phyloP scores from a whole-genome alignment of 2,329 filamentous ascomycete genomes.

The Fusarium subtropicale region DNA sequence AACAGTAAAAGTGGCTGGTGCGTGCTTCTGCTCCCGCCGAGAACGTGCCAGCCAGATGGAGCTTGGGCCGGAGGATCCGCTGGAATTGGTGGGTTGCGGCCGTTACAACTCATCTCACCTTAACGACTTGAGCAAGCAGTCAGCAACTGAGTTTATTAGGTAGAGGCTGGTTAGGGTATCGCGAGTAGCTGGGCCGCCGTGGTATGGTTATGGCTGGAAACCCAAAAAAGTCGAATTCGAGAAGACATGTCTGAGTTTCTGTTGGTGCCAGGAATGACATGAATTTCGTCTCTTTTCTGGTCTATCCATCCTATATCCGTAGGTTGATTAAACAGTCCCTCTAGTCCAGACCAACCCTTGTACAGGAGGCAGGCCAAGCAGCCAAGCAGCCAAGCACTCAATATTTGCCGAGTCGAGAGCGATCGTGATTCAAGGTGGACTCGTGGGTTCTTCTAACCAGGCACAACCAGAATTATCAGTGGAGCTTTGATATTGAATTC shows the following conservation, averaged over 20 bases:
- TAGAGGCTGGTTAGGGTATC: background rate
- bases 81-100: conserved; percentile 36
- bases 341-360: conserved; percentile 20
- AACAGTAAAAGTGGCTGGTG: conserved; percentile 34
- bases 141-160: conserved; percentile 3
- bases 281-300: background rate
- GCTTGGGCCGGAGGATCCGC: conserved; percentile 33
- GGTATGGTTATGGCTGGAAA: background rate
- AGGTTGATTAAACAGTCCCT: background rate
- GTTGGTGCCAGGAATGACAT: background rate
- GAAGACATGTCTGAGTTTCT: conserved; percentile 1
- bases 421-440: conserved; percentile 36
- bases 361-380: conserved; percentile 16
- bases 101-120: conserved; percentile 21
- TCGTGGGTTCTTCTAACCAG: conserved; percentile 17
- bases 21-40: conserved; percentile 15
- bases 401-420: conserved; percentile 27
- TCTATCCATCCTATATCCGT: background rate
- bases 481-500: conserved; percentile 35
- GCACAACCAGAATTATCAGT: conserved; percentile 31
- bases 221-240: background rate
- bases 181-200: background rate
- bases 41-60: conserved; percentile 33
- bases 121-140: background rate
- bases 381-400: conserved; percentile 25